Conservation (phyloP, 768 basidiomycete species). For the Hydnomerulius pinastri region DNA sequence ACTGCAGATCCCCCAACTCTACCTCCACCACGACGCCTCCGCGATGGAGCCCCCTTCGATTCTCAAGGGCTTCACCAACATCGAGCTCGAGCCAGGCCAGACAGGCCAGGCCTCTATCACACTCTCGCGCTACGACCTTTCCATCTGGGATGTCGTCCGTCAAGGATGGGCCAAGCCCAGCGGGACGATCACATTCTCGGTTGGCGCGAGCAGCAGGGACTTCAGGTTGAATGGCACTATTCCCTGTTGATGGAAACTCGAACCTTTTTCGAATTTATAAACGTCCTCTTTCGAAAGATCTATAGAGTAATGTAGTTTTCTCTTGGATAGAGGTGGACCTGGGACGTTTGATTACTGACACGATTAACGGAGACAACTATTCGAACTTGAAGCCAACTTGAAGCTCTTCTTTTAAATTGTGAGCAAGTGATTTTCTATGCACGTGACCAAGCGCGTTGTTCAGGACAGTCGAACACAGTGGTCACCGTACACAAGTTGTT, state of each 20-base stretch:
- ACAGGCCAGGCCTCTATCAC: conserved; percentile 50
- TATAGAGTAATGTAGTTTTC: not conserved
- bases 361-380: no score
- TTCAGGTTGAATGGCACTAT: conserved; percentile 48
- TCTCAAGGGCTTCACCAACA: conserved; percentile 68
- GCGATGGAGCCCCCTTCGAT: conserved; percentile 72
- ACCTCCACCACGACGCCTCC: conserved; percentile 64
- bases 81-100: conserved; percentile 51
- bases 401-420: no score
- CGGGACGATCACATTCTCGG: conserved; percentile 60
- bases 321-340: no score
- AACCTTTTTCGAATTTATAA: no score
- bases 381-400: no score
- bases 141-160: conserved; percentile 70
- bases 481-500: not conserved
- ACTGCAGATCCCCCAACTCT: conserved; percentile 69
- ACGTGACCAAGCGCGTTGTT: not conserved
- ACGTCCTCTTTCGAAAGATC: not conserved
- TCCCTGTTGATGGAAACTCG: conserved; percentile 5
- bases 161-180: conserved; percentile 77
- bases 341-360: no score
- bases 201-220: conserved; percentile 74
- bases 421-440: no score
- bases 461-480: not conserved
- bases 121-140: conserved; percentile 69